Evolutionary conservation across 2,329 filamentous ascomycete genomes (phyloP).

Genomic region (Bretziella fagacearum): DNA sequence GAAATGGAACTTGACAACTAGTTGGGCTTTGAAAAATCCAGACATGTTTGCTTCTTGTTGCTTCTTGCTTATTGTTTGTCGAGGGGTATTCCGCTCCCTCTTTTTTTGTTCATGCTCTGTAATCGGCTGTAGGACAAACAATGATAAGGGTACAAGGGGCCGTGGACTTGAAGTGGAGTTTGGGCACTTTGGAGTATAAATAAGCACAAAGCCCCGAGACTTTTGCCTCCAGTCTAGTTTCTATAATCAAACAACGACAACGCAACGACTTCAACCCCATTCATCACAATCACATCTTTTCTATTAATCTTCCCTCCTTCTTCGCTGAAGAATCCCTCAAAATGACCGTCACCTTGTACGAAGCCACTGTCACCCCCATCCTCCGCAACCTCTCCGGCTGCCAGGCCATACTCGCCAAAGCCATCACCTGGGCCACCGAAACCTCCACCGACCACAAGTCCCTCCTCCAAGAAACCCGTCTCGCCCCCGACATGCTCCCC

Average conservation of each 20-base stretch:
- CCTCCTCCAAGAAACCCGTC: conserved; percentile 15
- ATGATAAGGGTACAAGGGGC: too few species aligned
- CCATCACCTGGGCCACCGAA: conserved; percentile 1
- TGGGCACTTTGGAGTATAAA: too few species aligned
- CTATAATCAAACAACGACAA: neutral
- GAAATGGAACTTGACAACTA: too few species aligned
- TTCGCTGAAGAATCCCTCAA: neutral
- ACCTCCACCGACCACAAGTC: conserved; percentile 1
- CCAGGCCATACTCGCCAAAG: conserved; percentile 9
- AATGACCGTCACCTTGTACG: conserved; percentile 12
- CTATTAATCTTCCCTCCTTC: neutral
- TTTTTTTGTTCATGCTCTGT: too few species aligned
- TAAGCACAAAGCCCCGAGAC: too few species aligned
- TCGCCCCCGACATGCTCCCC: conserved; percentile 23
- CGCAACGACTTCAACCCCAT: neutral
- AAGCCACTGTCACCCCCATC: conserved; percentile 5
- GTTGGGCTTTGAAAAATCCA: too few species aligned
- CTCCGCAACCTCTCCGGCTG: neutral
- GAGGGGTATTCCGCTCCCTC: too few species aligned
- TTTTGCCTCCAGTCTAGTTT: neutral
- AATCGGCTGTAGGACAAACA: too few species aligned
- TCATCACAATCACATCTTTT: neutral
- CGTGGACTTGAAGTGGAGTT: too few species aligned
- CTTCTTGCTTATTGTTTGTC: too few species aligned
- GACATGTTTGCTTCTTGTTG: too few species aligned